Evolutionary conservation across 257 asterid species (phyloP).

Genomic region (Haberlea rhodopensis): DNA sequence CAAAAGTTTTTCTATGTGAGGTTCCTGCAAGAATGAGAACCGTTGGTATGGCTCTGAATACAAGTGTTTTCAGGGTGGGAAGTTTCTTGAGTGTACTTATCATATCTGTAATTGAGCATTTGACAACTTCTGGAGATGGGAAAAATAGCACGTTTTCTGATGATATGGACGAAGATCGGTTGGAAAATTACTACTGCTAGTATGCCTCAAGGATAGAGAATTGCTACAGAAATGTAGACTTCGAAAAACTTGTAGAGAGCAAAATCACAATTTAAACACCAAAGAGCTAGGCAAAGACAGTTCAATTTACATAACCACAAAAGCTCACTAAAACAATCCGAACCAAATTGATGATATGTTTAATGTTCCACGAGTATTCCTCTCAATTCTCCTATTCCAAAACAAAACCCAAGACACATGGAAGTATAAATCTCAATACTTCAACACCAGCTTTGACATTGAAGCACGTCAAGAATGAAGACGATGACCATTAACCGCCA

Average conservation of each 20-base stretch:
- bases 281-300: neutral
- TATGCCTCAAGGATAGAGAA: neutral
- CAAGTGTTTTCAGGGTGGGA: conserved; percentile 91
- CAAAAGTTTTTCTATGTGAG: conserved; percentile 84
- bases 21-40: conserved; percentile 84
- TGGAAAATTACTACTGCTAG: conserved; percentile 82
- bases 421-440: conserved; percentile 27
- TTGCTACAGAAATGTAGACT: neutral
- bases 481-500: conserved; percentile 53
- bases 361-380: neutral
- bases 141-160: conserved; percentile 68
- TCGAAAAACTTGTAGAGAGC: neutral
- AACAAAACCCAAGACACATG: neutral
- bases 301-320: neutral
- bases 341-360: too few relatives aligned
- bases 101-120: conserved; percentile 52
- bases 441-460: neutral
- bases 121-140: conserved; percentile 40
- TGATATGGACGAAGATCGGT: conserved; percentile 59
- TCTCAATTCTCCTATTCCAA: neutral
- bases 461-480: conserved; percentile 46
- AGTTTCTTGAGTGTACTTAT: conserved; percentile 71
- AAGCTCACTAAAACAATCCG: neutral
- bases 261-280: neutral
- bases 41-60: conserved; percentile 80